Conservation (phyloP, 1,139 yeast genomes). For the Diutina neorugosa region DNA sequence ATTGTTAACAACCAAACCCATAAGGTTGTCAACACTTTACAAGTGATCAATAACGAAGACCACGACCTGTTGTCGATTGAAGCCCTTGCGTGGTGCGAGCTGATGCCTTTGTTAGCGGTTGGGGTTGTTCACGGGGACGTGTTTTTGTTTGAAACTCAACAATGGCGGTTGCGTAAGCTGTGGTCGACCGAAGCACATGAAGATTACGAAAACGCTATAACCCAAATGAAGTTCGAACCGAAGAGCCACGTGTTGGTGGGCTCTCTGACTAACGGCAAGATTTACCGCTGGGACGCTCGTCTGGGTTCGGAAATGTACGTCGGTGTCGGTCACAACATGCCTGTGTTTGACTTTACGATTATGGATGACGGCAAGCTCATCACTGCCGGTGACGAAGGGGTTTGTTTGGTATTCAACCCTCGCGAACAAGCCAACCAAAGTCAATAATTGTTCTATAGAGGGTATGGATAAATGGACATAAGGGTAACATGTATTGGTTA, state of each 20-base stretch:
- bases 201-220: conserved; percentile 56
- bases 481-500: neutral
- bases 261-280: conserved; percentile 73
- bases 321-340: conserved; percentile 90
- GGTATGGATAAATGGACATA: neutral
- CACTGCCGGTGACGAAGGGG: conserved; percentile 98
- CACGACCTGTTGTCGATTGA: conserved; percentile 71
- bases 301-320: conserved; percentile 65
- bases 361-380: conserved; percentile 57
- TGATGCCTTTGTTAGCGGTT: conserved; percentile 51
- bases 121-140: conserved; percentile 88
- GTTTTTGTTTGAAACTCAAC: conserved; percentile 65
- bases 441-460: neutral
- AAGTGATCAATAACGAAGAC: conserved; percentile 49
- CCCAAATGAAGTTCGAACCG: conserved; percentile 59
- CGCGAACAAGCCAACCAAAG: neutral
- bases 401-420: conserved; percentile 53
- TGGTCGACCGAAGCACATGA: conserved; percentile 27
- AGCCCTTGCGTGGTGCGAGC: conserved; percentile 70
- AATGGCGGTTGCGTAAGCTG: conserved; percentile 76
- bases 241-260: conserved; percentile 51
- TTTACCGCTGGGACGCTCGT: conserved; percentile 83
- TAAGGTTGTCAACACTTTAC: conserved; percentile 49
- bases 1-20: conserved; percentile 69
- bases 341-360: conserved; percentile 71